Evolutionary conservation across 306 rosid genomes (phyloP).

Genomic region (Sphenostylis stenocarpa): DNA sequence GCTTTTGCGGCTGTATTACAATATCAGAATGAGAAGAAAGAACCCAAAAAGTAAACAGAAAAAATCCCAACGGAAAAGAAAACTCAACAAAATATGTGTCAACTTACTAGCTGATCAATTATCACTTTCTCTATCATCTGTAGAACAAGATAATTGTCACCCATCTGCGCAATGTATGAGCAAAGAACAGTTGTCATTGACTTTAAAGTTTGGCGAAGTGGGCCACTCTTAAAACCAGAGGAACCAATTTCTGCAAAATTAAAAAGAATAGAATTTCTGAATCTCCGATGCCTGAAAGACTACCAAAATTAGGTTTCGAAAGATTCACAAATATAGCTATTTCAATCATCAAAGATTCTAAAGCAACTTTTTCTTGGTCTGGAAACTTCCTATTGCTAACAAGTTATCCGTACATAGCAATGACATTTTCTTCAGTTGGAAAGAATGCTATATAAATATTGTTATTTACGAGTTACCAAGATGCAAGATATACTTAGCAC

Average conservation of each 20-base stretch:
- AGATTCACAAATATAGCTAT: not conserved
- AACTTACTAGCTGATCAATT: conserved; percentile 63
- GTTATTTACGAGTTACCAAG: not conserved
- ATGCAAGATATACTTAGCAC: not conserved
- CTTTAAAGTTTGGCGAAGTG: conserved; percentile 42
- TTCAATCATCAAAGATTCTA: not conserved
- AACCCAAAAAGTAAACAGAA: not conserved
- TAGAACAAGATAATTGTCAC: conserved; percentile 61
- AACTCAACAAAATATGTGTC: not conserved
- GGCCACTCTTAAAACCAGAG: conserved; percentile 42
- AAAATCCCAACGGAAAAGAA: not conserved
- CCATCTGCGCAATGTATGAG: conserved; percentile 63
- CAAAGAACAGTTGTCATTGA: conserved; percentile 48
- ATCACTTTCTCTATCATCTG: conserved; percentile 56
- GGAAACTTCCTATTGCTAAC: too few relatives aligned
- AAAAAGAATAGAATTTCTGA: conserved; percentile 8
- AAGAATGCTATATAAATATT: conserved; percentile 1
- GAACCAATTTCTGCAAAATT: conserved; percentile 47
- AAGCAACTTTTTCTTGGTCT: not conserved
- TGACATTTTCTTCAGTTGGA: conserved; percentile 10
- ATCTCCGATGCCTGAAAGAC: conserved; percentile 5
- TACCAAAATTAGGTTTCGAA: conserved; percentile 15
- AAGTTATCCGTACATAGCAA: conserved; percentile 13
- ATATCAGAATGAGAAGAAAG: not conserved
- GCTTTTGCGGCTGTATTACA: conserved; percentile 46